Evolutionary conservation across 257 asterid genomes (phyloP), one percentile per base, ranked within the genome.

Genomic region (Penstemon newberryi): DNA sequence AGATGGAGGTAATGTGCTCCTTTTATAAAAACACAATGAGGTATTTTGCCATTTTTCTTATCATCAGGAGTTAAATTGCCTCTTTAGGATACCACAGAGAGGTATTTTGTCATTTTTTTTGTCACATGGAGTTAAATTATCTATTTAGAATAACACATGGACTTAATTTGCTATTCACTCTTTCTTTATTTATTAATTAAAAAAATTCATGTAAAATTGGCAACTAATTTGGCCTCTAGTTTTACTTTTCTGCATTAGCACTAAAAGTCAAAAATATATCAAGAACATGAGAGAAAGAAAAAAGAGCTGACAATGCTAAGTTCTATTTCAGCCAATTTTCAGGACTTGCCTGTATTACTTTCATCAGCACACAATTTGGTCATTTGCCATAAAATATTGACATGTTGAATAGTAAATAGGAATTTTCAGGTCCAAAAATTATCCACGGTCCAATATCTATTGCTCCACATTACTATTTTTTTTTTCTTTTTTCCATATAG

Each of bases 281-380:
- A 45, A 37, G 47, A 67, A 44, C 65, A 70, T 9, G 52, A 38
- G 36, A 51, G 77, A 66, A 47, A 43, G 13, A 42, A 18, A 65
- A 46, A 33, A 38, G 60, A 65, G 51, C 67, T 71, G 77, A 76
- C 76, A 66, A 60, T 56, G 62, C 66, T 60, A 76, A 76, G 66
- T 71, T 60, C 73, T 44, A 66, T 70, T 66, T 33, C 70, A 74
- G 74, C 61, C 11, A 56, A 13, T 11, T 0, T 49, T 42, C 80
- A 76, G 77, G 71, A 52, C 18, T 57, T 70, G 66, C 53, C 70
- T 64, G 25, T 60, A 18, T 56, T 8, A 56, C 50, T 45, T 59
- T 49, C 52, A 73, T 55, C 65, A 57, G 42, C 33, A 11, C 60
- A 59, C 33, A 50, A 33, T 13, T 51, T 49, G 56, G 54, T 70